phyloP scores from a whole-genome alignment of 441 rosid genomes.

The Cnidoscolus chayamansa region DNA sequence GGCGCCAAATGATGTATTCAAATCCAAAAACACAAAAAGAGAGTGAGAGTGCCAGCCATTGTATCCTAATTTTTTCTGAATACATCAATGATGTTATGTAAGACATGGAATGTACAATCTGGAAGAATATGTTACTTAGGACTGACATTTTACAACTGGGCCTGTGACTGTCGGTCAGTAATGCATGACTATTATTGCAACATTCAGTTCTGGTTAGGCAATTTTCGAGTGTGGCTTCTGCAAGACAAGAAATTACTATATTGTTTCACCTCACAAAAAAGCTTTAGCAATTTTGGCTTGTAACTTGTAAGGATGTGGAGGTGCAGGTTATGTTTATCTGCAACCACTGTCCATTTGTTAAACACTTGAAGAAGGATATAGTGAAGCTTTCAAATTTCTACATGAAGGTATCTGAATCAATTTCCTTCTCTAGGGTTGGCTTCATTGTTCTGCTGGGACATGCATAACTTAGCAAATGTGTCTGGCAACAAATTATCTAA shows the following conservation, averaged over 20 bases:
- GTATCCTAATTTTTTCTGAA: no score
- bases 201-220: not conserved
- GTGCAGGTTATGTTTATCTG: conserved; percentile 82
- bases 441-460: conserved; percentile 3
- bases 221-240: not conserved
- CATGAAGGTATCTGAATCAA: conserved; percentile 47
- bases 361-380: conserved; percentile 74
- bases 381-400: conserved; percentile 74
- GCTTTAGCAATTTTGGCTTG: not conserved
- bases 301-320: conserved; percentile 10
- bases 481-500: not conserved
- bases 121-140: not conserved
- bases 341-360: conserved; percentile 95
- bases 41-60: no score
- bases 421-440: conserved; percentile 16
- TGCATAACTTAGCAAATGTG: not conserved
- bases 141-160: not conserved
- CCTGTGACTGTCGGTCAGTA: not conserved
- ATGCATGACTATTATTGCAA: not conserved
- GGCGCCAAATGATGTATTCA: no score
- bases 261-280: not conserved
- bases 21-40: no score
- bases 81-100: not conserved
- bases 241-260: not conserved
- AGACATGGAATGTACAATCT: not conserved